Evolutionary conservation across 1,284 basidiomycete genomes (phyloP), one percentile per base, ranked within the genome.

Genomic region (Lentinus polychrous): DNA sequence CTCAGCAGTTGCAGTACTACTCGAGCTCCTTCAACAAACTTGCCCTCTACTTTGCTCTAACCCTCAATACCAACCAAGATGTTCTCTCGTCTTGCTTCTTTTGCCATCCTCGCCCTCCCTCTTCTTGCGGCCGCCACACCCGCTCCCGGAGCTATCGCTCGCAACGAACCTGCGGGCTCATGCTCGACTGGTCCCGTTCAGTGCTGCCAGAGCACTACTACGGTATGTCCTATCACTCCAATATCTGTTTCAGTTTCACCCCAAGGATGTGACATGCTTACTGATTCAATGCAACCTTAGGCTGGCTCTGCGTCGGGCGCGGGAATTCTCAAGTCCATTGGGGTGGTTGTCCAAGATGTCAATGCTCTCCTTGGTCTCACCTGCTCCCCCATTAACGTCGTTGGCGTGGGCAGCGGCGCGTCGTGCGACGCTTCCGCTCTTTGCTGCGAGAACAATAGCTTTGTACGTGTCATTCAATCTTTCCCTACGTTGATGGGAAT

Each of bases 371-470:
- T 57, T 8, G 54, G 53, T 22, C 40, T 57, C n/a, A 46, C 33
- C 52, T 60, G 60, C 55, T 49, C 49, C 14, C 60, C 61, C 7
- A 50, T 61, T 51, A 48, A 38, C 48, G 55, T 55, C 48, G 49
- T 62, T 23, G 59, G 57, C 39, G 44, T 44, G 33, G 50, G 42
- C 14, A 12, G 12, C 12, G 10, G 38, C 17, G 61, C 61, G 44
- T 46, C 53, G 22, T 65, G 69, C 54, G 51, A 60, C 48, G 51
- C 55, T n/a, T 57, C 63, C 40, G 57, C 71, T 22, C 71, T 66
- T n/a, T 67, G 70, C 53, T 66, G 71, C 62, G 55, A 66, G 54
- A 62, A 69, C 58, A 67, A 70, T 57, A 55, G 58, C 52, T 66
- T 69, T 49, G 67, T 68, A 43, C 57, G 68, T 63, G n/a, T 8